A percentile compares a stretch with the other conserved stretches of the same genome.
phyloP scores from a whole-genome alignment of 2,329 filamentous ascomycete genomes.

The Orbilia oligospora region DNA sequence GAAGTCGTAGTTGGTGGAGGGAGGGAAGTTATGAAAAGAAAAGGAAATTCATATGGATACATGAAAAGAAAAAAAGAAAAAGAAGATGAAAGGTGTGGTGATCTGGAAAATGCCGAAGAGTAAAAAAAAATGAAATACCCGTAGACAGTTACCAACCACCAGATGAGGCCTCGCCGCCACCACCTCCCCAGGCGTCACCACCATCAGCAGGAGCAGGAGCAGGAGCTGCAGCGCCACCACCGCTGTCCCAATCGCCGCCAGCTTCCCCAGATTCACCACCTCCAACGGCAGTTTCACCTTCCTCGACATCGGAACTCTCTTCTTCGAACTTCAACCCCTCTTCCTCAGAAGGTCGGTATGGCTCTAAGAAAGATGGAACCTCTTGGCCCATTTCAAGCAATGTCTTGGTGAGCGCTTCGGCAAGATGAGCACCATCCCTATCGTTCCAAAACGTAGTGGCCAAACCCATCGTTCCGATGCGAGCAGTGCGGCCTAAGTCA shows the following conservation, averaged over 20 bases:
- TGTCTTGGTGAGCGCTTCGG: slow-evolving; percentile 81
- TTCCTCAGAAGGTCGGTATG: slow-evolving; percentile 69
- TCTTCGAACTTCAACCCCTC: slow-evolving; percentile 70
- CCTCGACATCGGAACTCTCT: slow-evolving; percentile 69
- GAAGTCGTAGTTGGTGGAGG: slow-evolving; percentile 1
- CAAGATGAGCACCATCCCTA: slow-evolving; percentile 71
- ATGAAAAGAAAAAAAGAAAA: neutral
- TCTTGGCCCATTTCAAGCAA: slow-evolving; percentile 83
- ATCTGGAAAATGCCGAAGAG: neutral
- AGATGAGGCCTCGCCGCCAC: neutral
- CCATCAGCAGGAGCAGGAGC: neutral
- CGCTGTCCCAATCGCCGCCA: slow-evolving; percentile 8
- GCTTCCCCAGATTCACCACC: slow-evolving; percentile 48
- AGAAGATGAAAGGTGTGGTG: neutral
- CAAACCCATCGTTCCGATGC: slow-evolving; percentile 87
- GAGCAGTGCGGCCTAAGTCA: slow-evolving; percentile 83
- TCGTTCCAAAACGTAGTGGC: slow-evolving; percentile 93
- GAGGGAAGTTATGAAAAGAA: slow-evolving; percentile 5
- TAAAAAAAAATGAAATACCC: neutral
- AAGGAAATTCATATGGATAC: neutral
- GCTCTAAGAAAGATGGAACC: slow-evolving; percentile 84
- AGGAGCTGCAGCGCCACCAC: neutral
- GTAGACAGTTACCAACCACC: slow-evolving; percentile 38
- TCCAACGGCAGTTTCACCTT: slow-evolving; percentile 62
- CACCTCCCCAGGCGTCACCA: slow-evolving; percentile 22